phyloP scores from a whole-genome alignment of 2,329 filamentous ascomycete species.

The Davidsoniella australis region DNA sequence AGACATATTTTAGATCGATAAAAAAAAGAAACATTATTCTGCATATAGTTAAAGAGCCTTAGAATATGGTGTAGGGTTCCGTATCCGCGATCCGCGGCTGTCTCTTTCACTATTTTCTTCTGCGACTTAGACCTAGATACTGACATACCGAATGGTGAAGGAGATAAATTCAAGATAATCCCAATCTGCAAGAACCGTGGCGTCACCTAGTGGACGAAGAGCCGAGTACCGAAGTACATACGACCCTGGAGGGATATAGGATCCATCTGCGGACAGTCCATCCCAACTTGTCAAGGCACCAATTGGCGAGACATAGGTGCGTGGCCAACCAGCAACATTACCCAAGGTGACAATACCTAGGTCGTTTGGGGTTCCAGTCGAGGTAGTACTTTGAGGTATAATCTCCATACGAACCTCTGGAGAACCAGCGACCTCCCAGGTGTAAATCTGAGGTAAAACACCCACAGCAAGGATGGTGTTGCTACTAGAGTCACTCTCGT shows the following conservation, averaged over 20 bases:
- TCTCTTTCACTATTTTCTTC: no score
- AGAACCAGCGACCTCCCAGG: not conserved
- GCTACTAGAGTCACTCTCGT: not conserved
- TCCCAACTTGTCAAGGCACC: not conserved
- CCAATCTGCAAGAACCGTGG: not conserved
- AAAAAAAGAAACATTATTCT: no score
- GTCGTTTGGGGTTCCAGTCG: no score
- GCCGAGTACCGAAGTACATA: not conserved
- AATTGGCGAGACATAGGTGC: not conserved
- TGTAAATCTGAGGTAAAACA: not conserved
- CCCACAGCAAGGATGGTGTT: not conserved
- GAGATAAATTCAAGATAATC: not conserved
- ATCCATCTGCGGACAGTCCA: not conserved
- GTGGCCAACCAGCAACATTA: not conserved
- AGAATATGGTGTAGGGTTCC: no score
- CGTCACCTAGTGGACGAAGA: not conserved
- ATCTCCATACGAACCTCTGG: not conserved
- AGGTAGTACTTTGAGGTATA: not conserved
- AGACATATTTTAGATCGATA: no score
- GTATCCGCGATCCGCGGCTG: no score
- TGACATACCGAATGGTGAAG: not conserved
- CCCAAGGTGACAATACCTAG: not conserved
- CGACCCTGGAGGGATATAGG: not conserved
- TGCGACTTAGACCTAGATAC: not conserved
- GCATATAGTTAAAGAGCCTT: no score